phyloP scores from a whole-genome alignment of 2,329 filamentous ascomycete species.

The Aspergillus jensenii region DNA sequence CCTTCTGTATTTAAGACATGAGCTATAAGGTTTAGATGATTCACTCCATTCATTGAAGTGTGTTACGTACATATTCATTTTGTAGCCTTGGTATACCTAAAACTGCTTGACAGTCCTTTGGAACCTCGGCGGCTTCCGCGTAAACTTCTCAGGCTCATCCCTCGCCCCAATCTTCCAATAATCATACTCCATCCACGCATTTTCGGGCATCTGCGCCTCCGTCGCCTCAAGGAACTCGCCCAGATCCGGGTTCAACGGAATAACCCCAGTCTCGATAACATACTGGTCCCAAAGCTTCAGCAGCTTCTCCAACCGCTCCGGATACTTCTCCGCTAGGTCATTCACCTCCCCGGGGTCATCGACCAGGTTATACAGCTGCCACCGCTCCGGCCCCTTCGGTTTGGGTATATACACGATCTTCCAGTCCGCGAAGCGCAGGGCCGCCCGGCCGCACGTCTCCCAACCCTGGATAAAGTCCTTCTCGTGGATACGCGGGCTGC shows the following conservation, averaged over 20 bases:
- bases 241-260: conserved; percentile 59
- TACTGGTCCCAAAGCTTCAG: conserved; percentile 59
- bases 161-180: conserved; percentile 60
- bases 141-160: conserved; percentile 50
- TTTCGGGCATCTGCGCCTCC: conserved; percentile 65
- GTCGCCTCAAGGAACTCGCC: conserved; percentile 60
- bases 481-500: conserved; percentile 46
- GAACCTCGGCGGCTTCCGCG: conserved; percentile 34
- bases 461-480: conserved; percentile 56
- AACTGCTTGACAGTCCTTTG: conserved; percentile 38
- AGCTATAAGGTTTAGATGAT: too few relatives aligned
- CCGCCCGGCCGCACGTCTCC: conserved; percentile 56
- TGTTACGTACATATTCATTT: neutral
- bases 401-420: conserved; percentile 60
- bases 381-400: conserved; percentile 55
- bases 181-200: conserved; percentile 66
- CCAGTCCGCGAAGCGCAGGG: conserved; percentile 57
- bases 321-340: conserved; percentile 43
- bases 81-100: conserved; percentile 9
- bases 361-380: conserved; percentile 58
- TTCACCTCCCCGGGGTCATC: conserved; percentile 54
- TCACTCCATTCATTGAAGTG: neutral
- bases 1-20: neutral
- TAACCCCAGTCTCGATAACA: conserved; percentile 59
- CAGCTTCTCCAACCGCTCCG: conserved; percentile 49